A percentile compares a stretch with the other conserved stretches of the same genome.
Evolutionary conservation across 495 filamentous ascomycete genomes (phyloP).

Genomic region (Penicillium flavigenum): DNA sequence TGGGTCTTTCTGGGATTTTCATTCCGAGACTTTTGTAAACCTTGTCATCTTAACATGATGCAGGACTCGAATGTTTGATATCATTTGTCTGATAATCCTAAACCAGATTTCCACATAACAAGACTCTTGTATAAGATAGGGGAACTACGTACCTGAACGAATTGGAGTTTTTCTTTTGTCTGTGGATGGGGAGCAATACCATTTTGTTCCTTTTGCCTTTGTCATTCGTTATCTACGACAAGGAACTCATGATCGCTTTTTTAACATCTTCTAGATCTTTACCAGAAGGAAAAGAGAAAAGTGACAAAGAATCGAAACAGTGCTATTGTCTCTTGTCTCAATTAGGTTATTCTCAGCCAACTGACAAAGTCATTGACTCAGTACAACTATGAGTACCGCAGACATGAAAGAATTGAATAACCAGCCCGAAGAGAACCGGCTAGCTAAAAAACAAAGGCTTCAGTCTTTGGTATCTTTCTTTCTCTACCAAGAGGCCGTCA

Average conservation of each 20-base stretch:
- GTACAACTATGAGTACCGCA: background rate
- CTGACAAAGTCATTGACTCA: background rate
- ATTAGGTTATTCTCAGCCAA: background rate
- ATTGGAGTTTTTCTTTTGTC: background rate
- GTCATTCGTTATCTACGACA: background rate
- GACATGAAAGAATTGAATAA: background rate
- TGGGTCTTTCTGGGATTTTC: slow-evolving; percentile 43
- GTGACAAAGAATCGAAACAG: background rate
- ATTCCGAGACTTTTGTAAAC: slow-evolving; percentile 37
- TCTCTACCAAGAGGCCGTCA: background rate
- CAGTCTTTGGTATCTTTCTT: background rate
- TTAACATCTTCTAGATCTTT: background rate
- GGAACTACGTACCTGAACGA: background rate
- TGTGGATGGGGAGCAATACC: no score
- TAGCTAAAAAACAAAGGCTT: background rate
- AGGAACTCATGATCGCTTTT: background rate
- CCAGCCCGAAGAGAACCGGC: background rate
- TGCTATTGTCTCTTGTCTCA: background rate
- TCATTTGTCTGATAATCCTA: slow-evolving; percentile 30
- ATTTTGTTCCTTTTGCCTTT: background rate
- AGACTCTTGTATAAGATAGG: background rate
- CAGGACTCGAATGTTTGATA: slow-evolving; percentile 32
- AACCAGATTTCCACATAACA: slow-evolving; percentile 19
- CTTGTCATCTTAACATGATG: slow-evolving; percentile 1
- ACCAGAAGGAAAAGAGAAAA: background rate